A percentile compares a stretch with the other conserved stretches of the same genome.
Conservation (phyloP, 1,284 basidiomycete genomes). For the Pyrrhoderma lamaoense region DNA sequence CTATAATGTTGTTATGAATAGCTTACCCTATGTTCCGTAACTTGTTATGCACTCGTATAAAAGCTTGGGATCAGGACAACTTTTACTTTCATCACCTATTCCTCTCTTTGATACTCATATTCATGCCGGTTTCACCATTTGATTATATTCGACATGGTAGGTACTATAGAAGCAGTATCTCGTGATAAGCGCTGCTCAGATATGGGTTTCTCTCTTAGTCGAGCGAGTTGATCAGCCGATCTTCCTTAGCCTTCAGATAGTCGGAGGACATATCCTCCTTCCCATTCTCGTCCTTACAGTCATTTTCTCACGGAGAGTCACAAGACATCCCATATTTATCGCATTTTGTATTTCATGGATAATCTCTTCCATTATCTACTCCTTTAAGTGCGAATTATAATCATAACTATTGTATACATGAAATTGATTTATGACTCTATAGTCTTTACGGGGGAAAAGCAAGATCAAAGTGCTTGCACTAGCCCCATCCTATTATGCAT, state of each 20-base stretch:
- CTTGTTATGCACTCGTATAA: too few relatives aligned
- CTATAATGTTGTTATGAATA: too few relatives aligned
- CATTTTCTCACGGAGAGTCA: conserved; percentile 15
- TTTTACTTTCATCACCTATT: too few relatives aligned
- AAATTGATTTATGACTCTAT: background rate
- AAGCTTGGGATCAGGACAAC: too few relatives aligned
- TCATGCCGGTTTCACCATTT: too few relatives aligned
- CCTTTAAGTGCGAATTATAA: conserved; percentile 12
- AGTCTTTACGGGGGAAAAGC: conserved; percentile 16
- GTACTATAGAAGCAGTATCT: too few relatives aligned
- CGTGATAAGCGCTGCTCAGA: too few relatives aligned
- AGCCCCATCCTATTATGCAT: conserved; percentile 7
- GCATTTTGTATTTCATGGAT: conserved; percentile 18
- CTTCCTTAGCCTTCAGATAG: conserved; percentile 18
- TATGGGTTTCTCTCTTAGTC: too few relatives aligned
- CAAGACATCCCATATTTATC: conserved; percentile 18
- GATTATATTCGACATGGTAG: too few relatives aligned
- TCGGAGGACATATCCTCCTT: conserved; percentile 19
- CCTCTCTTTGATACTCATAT: too few relatives aligned
- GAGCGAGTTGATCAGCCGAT: conserved; percentile 13
- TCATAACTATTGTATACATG: too few relatives aligned
- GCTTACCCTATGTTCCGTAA: too few relatives aligned
- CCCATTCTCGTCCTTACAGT: conserved; percentile 17
- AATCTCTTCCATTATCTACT: conserved; percentile 16
- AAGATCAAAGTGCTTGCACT: conserved; percentile 8